phyloP scores from a whole-genome alignment of 768 basidiomycete genomes.

The Guyanaporus albipodus region DNA sequence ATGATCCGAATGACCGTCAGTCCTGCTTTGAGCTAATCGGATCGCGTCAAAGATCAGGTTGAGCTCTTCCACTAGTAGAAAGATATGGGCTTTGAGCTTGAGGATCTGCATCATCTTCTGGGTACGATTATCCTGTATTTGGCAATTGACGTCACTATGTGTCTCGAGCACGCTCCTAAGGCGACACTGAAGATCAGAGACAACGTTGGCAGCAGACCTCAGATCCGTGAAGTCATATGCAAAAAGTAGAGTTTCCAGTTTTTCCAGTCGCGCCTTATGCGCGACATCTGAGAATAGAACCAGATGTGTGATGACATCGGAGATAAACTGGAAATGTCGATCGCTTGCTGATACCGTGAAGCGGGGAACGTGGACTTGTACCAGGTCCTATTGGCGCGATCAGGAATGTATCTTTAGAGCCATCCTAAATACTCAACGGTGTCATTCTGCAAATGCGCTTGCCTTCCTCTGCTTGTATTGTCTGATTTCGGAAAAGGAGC shows the following conservation, averaged over 20 bases:
- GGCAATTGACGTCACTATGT: conserved; percentile 38
- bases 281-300: conserved; percentile 87
- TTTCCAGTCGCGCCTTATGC: conserved; percentile 72
- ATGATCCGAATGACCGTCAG: conserved; percentile 59
- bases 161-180: conserved; percentile 63
- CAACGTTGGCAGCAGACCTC: conserved; percentile 62
- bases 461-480: conserved; percentile 22
- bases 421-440: conserved; percentile 43
- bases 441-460: conserved; percentile 56
- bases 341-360: conserved; percentile 85
- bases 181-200: conserved; percentile 67
- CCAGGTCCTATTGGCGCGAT: conserved; percentile 57
- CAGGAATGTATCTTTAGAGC: conserved; percentile 4
- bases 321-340: conserved; percentile 78
- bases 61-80: conserved; percentile 72
- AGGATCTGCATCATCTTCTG: conserved; percentile 53
- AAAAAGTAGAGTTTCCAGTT: conserved; percentile 77
- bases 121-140: conserved; percentile 29
- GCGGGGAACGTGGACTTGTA: conserved; percentile 76
- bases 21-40: conserved; percentile 75
- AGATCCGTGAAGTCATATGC: conserved; percentile 87
- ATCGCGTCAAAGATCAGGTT: conserved; percentile 84
- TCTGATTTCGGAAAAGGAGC: conserved; percentile 41
- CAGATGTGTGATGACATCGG: conserved; percentile 81
- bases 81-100: conserved; percentile 67